Base-by-base conservation (phyloP, 2,329 filamentous ascomycete genomes). In the Didymosphaeria variabile region DNA sequence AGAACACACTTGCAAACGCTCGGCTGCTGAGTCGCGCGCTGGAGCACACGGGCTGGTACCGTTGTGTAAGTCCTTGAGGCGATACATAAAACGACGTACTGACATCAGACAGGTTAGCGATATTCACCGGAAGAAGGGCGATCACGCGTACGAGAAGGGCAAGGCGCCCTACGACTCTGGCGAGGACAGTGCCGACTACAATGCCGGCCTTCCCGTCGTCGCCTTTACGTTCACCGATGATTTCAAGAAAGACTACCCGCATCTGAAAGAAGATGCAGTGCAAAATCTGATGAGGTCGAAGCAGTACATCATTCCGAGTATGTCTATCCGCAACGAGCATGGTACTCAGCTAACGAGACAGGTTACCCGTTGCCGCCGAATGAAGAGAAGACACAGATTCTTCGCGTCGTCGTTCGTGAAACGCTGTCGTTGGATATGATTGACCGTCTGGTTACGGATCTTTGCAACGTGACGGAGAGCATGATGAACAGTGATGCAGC, bases 241-340 rank as follows among this genome's bases (percentile, higher is more conserved):
- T 9, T 90, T 90, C 77, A 84, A 85, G 72, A 80, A 83, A 60
- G 77, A 87, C 46, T 90, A 83, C 73, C 85, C 87, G 0, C 85
- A 89, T 66, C 80, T 91, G 61, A 87, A 88, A 76, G 89, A 91
- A 75, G 87, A 86, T 58, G 83, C 83, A 6, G 81, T 91, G 15
- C 87, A 85, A 56, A 86, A 88, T 19, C 77, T 91, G 44, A 77
- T 91, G 58, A 83, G 89, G 15, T 86, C 86, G 5, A 88, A 88
- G 71, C 87, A 90, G 76, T 91, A 90, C 80, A 91, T 91, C 61
- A 88, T 91, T 59, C 89, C 88, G 23, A 91, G 82, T 84, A 77
- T 72, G 80, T 73, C 12, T 23, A 29, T n/a, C 45, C 21, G 1
- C 21, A 8, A 17, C 5, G 23, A 38, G 15, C 38, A 19, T 42